These are phyloP conservation scores for Carnegiea gigantea DNA, from an alignment of 179 eudicot species.

Conservation along the genomic window DNA sequence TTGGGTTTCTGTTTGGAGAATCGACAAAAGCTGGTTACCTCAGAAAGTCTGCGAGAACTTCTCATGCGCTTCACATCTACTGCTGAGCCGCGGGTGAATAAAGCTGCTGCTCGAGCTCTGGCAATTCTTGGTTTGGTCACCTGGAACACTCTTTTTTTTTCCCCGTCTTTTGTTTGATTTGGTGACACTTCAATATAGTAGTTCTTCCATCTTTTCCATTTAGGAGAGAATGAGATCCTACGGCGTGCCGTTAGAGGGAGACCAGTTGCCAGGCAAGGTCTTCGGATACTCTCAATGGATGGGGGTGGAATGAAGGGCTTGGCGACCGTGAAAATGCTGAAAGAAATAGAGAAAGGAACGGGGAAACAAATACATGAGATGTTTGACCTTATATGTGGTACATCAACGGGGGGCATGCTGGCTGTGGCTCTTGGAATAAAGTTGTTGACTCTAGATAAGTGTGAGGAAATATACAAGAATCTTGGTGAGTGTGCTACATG, in stretches of 20 bases:
- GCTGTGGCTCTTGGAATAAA: conserved; percentile 98
- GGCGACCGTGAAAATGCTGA: conserved; percentile 86
- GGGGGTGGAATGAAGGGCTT: conserved; percentile 99
- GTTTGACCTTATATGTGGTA: conserved; percentile 98
- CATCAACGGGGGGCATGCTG: conserved; percentile 99
- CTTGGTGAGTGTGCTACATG: conserved; percentile 57
- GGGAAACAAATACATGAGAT: conserved; percentile 95
- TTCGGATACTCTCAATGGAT: conserved; percentile 97
- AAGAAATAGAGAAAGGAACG: conserved; percentile 88
- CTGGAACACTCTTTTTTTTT: not conserved
- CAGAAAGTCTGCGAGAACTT: conserved; percentile 94
- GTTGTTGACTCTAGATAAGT: conserved; percentile 81
- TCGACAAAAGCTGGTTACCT: conserved; percentile 76
- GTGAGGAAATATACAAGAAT: conserved; percentile 97
- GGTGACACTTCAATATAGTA: conserved; percentile 16
- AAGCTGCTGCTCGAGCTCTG: conserved; percentile 97
- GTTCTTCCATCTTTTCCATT: conserved; percentile 15
- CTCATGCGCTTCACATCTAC: conserved; percentile 79
- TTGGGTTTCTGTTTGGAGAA: conserved; percentile 89
- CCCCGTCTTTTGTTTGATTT: not conserved
- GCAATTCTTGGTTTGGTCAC: conserved; percentile 90
- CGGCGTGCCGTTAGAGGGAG: conserved; percentile 86
- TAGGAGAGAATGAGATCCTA: conserved; percentile 92
- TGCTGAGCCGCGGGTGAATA: conserved; percentile 76
- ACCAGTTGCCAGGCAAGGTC: conserved; percentile 85